Conservation (phyloP, 2,329 filamentous ascomycete species). For the Paecilomyces dactylethromorphus region DNA sequence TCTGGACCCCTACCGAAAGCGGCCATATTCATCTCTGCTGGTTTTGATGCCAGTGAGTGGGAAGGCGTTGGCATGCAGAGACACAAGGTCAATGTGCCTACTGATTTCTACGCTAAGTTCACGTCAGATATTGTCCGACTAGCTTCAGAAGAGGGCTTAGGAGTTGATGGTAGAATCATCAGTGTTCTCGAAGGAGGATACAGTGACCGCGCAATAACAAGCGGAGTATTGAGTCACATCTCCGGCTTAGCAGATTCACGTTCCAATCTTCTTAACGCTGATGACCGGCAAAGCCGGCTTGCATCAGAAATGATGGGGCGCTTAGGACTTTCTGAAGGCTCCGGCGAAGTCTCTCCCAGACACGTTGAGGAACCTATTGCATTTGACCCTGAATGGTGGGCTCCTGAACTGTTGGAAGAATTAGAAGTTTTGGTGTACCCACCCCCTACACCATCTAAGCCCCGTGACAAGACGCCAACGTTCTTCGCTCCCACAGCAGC, state of each 20-base stretch:
- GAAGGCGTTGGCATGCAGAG: conserved; percentile 90
- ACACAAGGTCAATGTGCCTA: conserved; percentile 92
- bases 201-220: conserved; percentile 82
- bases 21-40: conserved; percentile 90
- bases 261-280: conserved; percentile 19
- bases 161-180: conserved; percentile 76
- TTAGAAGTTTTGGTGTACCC: conserved; percentile 57
- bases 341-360: conserved; percentile 2
- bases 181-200: conserved; percentile 96
- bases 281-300: conserved; percentile 37
- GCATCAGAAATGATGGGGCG: conserved; percentile 53
- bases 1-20: conserved; percentile 63
- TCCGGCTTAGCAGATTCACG: conserved; percentile 64
- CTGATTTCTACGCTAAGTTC: conserved; percentile 89
- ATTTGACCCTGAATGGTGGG: conserved; percentile 70
- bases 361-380: conserved; percentile 23
- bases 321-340: conserved; percentile 16
- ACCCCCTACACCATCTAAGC: conserved; percentile 46
- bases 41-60: conserved; percentile 95
- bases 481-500: conserved; percentile 86
- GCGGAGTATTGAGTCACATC: conserved; percentile 83
- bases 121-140: conserved; percentile 78
- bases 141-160: conserved; percentile 69
- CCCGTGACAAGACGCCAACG: conserved; percentile 57
- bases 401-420: conserved; percentile 56